Evolutionary conservation across 75 land plant genomes (phyloP).

Genomic region (Azolla pinnata): DNA sequence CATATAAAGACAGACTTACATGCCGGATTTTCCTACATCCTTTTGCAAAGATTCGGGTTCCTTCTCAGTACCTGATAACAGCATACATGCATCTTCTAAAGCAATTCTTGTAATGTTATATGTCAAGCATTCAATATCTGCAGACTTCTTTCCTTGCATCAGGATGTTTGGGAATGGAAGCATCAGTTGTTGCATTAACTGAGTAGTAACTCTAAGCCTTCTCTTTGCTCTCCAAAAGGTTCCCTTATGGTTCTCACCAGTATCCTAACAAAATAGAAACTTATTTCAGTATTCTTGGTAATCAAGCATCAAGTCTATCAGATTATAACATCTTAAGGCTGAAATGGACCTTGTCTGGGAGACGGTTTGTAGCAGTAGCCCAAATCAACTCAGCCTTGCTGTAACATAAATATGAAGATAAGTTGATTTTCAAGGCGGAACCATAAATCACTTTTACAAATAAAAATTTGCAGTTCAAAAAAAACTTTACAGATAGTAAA

Average conservation of each 20-base stretch:
- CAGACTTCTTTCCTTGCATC: conserved; percentile 13
- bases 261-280: conserved; percentile 16
- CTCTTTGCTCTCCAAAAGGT: conserved; percentile 20
- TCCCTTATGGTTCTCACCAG: conserved; percentile 17
- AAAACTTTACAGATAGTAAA: not conserved
- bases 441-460: not conserved
- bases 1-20: conserved; percentile 10
- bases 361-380: conserved; percentile 21
- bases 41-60: conserved; percentile 4
- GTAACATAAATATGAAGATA: not conserved
- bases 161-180: conserved; percentile 29
- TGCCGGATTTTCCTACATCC: conserved; percentile 6
- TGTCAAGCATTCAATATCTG: conserved; percentile 23
- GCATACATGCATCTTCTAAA: conserved; percentile 31
- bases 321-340: not conserved
- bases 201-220: conserved; percentile 36
- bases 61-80: conserved; percentile 16
- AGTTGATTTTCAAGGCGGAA: not conserved
- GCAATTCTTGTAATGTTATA: conserved; percentile 29
- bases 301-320: not conserved
- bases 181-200: conserved; percentile 35
- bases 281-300: too few relatives aligned
- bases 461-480: not conserved
- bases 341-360: conserved; percentile 17
- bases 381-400: conserved; percentile 21